Conservation (phyloP, 768 basidiomycete species). For the Leccinum sublutescens region DNA sequence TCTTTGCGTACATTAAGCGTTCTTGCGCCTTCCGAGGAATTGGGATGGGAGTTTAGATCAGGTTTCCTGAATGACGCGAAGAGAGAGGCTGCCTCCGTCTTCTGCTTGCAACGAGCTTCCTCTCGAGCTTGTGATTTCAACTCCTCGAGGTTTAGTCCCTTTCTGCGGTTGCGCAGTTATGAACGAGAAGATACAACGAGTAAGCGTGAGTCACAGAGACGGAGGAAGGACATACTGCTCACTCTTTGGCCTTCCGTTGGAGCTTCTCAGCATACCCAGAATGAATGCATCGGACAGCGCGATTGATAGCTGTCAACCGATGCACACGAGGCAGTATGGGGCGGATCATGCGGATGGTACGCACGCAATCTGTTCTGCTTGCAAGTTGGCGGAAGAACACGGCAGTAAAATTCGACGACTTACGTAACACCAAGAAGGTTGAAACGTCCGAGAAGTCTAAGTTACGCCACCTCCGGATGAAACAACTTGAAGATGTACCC, state of each 20-base stretch:
- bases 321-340: neutral
- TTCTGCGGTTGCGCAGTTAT: slow-evolving; percentile 32
- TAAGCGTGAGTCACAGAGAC: slow-evolving; percentile 11
- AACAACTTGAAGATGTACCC: neutral
- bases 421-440: neutral
- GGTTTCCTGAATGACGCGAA: slow-evolving; percentile 15
- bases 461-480: neutral
- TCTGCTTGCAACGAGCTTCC: slow-evolving; percentile 35
- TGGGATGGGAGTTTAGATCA: slow-evolving; percentile 9
- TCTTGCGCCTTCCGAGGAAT: slow-evolving; percentile 5
- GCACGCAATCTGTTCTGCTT: neutral
- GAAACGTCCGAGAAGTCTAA: neutral
- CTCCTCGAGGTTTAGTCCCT: slow-evolving; percentile 41
- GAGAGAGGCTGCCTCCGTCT: slow-evolving; percentile 15
- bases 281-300: slow-evolving; percentile 16
- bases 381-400: neutral
- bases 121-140: slow-evolving; percentile 30
- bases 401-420: neutral
- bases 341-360: slow-evolving; percentile 1
- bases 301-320: neutral
- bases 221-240: slow-evolving; percentile 31
- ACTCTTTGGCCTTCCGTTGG: slow-evolving; percentile 62
- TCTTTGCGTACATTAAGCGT: slow-evolving; percentile 46
- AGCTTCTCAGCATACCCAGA: slow-evolving; percentile 65
- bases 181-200: slow-evolving; percentile 2